Conservation (phyloP, 129 eudicot species). For the Escallonia rubra region DNA sequence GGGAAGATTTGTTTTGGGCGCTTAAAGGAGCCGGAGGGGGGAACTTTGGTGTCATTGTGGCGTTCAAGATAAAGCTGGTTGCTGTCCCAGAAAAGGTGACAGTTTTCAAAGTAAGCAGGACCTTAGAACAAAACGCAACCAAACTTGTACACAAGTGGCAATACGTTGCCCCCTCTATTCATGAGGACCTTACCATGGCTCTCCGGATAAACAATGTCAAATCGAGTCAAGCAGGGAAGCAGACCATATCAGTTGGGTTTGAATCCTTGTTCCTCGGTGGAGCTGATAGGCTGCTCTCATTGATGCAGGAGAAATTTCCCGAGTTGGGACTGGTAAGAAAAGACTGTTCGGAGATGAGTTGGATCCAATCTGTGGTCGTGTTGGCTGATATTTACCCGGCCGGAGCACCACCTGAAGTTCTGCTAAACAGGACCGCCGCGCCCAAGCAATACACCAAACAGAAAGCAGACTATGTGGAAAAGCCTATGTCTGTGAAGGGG, state of each 20-base stretch:
- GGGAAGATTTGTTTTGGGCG: too few relatives aligned
- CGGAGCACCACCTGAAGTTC: constrained; percentile 21
- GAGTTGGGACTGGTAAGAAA: constrained; percentile 33
- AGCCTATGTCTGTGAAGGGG: constrained; percentile 35
- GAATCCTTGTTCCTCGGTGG: constrained; percentile 45
- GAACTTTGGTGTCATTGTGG: too few relatives aligned
- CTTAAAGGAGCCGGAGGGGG: too few relatives aligned
- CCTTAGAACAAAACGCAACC: constrained; percentile 31
- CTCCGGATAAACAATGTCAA: constrained; percentile 24
- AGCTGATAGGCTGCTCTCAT: constrained; percentile 16
- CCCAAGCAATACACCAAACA: constrained; percentile 40
- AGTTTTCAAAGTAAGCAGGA: constrained; percentile 33
- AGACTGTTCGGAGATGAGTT: constrained; percentile 53
- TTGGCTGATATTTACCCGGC: constrained; percentile 29
- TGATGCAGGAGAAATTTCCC: constrained; percentile 40
- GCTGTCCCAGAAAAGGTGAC: constrained; percentile 17
- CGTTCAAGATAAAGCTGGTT: too few relatives aligned
- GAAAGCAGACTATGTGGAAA: constrained; percentile 45
- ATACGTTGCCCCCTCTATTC: constrained; percentile 25
- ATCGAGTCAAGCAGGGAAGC: constrained; percentile 6
- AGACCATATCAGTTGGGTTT: constrained; percentile 36
- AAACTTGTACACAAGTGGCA: constrained; percentile 46
- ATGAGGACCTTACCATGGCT: constrained; percentile 23
- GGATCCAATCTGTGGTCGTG: constrained; percentile 51
- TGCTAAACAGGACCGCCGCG: constrained; percentile 29